Base-by-base conservation (phyloP, 192 early-diverging fungal species). In the Podochytrium sp. region DNA sequence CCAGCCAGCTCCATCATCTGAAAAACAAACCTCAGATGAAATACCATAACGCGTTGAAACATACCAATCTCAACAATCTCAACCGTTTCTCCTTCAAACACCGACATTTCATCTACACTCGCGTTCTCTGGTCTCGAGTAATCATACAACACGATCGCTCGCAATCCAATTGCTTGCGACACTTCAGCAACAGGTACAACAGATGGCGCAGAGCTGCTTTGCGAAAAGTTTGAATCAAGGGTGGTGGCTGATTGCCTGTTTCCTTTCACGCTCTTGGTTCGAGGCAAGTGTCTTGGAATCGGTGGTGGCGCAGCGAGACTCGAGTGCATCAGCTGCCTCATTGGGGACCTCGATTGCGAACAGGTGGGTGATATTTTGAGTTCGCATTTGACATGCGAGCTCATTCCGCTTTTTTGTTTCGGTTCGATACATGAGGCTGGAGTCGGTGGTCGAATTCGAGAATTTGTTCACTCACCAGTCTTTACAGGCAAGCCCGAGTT, bases 371-470 rank as follows among this genome's bases (percentile, higher is more conserved):
- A 80, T 12, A 91, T 88, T 71, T 92, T 94, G 80, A 91, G 86
- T 71, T 94, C 92, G 69, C 92, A 94, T 75, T 91, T 92, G 6
- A 90, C 79, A 71, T 94, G 92, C 32, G 89, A 89, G 71, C 90
- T 91, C 64, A 90, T 91, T 2, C 88, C 88, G 75, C 92, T 90
- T 20, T 37, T 38, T 63, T 63, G 38, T 57, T 57, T 57, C 7
- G 20, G 16, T 23, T 12, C 14, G 25, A 16, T 12, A 57, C 14
- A 47, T 47, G 12, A 47, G 43, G 10, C 10, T 47, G 10, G 12
- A 47, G 20, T 47, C n/a, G 20, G n/a, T 47, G 10, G 10, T 57
- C 55, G 10, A 57, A 57, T 23, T 12, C 10, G 14, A 29, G 10
- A 16, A 10, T 27, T 57, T 49, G 16, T n/a, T 65, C 33, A 40